Conservation (phyloP, 306 rosid species). For the Sesbania bispinosa region DNA sequence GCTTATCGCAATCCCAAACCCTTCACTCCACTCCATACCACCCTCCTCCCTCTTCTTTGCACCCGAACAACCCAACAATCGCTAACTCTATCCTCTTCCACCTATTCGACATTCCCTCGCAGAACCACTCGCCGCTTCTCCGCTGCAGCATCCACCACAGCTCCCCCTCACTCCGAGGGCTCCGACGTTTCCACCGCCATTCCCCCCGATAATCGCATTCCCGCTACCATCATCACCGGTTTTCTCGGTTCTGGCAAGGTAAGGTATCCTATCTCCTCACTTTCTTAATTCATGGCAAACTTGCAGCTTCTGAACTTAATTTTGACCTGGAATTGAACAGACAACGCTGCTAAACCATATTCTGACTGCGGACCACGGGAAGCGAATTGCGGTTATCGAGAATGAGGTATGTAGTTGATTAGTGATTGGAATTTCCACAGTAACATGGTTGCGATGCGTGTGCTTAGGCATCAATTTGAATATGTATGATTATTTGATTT, state of each 20-base stretch:
- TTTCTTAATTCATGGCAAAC: not conserved
- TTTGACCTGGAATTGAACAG: slow-evolving; percentile 55
- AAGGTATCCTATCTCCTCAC: slow-evolving; percentile 25
- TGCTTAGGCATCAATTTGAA: too few relatives aligned
- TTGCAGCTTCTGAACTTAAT: not conserved
- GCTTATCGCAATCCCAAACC: slow-evolving; percentile 40
- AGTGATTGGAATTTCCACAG: not conserved
- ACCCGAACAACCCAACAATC: not conserved
- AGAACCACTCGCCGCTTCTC: slow-evolving; percentile 48
- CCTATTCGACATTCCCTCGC: slow-evolving; percentile 23
- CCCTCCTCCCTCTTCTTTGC: slow-evolving; percentile 32
- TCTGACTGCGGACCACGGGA: slow-evolving; percentile 89
- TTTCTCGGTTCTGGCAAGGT: slow-evolving; percentile 97
- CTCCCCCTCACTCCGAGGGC: slow-evolving; percentile 53
- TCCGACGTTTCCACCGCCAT: slow-evolving; percentile 60
- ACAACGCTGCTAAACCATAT: slow-evolving; percentile 92
- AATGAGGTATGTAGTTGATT: slow-evolving; percentile 31
- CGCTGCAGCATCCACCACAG: slow-evolving; percentile 47
- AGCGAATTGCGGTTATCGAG: slow-evolving; percentile 89
- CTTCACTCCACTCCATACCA: slow-evolving; percentile 34
- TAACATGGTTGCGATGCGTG: not conserved
- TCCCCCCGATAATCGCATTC: slow-evolving; percentile 74
- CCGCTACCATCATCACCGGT: slow-evolving; percentile 92
- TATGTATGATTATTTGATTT: not conserved
- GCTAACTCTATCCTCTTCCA: not conserved